Conservation (phyloP, 768 basidiomycete genomes). For the Leccinum rimulosum region DNA sequence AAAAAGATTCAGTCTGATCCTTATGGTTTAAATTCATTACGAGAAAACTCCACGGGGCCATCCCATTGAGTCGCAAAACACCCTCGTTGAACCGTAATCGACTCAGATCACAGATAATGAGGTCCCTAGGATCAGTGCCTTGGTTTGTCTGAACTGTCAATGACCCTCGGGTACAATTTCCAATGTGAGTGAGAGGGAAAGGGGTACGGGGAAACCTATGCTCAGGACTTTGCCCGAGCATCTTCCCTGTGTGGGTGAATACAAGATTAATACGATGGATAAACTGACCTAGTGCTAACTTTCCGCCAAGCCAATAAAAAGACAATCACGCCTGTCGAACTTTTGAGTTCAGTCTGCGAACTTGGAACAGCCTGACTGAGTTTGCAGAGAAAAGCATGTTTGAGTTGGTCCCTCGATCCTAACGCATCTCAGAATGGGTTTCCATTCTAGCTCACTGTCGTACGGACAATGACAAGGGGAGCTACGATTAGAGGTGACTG, state of each 20-base stretch:
- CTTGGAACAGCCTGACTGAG: too few relatives aligned
- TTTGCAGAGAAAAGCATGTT: too few relatives aligned
- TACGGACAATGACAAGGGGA: too few relatives aligned
- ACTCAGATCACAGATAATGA: not conserved
- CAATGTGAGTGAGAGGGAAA: not conserved
- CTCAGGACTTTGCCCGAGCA: not conserved
- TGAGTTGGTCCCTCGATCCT: too few relatives aligned
- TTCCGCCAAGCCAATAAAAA: too few relatives aligned
- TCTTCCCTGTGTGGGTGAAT: not conserved
- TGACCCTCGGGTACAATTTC: not conserved
- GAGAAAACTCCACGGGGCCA: not conserved
- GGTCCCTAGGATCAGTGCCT: not conserved
- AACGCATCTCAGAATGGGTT: too few relatives aligned
- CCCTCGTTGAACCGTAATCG: not conserved
- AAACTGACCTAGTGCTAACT: not conserved
- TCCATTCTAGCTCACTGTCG: too few relatives aligned
- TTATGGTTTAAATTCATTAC: not conserved
- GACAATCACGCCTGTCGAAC: too few relatives aligned
- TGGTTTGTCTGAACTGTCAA: not conserved
- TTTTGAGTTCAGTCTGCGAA: too few relatives aligned
- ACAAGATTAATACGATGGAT: not conserved
- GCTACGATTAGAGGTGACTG: too few relatives aligned
- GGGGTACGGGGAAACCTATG: not conserved
- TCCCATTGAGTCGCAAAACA: not conserved
- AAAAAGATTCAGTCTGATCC: not conserved